A percentile compares a stretch with the other conserved stretches of the same genome.
Conservation (phyloP, 371 early-diverging fungal species). For the Mortierella sp. region DNA sequence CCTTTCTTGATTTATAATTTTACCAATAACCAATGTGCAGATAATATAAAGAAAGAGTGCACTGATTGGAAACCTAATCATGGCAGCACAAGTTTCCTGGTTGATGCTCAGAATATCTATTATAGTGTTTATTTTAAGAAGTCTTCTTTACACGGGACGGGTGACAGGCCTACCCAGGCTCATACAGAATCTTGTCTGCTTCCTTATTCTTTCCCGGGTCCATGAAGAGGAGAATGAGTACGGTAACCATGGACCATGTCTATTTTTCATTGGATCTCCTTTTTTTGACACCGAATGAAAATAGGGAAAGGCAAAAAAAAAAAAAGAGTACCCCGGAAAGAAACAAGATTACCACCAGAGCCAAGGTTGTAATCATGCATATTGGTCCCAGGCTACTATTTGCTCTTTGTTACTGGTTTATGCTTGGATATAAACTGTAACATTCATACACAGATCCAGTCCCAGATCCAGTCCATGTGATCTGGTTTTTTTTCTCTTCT, state of each 20-base stretch:
- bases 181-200: constrained; percentile 2
- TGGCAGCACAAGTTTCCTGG: not conserved
- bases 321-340: no score
- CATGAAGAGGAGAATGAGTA: not conserved
- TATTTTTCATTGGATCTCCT: not conserved
- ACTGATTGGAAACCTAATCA: not conserved
- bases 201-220: not conserved
- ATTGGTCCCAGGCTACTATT: not conserved
- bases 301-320: no score
- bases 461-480: not conserved
- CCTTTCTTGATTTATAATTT: no score
- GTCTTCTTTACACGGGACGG: not conserved
- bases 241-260: not conserved
- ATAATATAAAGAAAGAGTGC: no score
- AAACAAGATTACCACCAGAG: no score
- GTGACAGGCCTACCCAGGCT: not conserved
- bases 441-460: not conserved
- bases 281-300: no score
- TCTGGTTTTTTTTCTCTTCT: not conserved
- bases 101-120: not conserved
- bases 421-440: no score
- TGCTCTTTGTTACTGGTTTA: not conserved
- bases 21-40: no score
- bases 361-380: no score
- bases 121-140: not conserved